Evolutionary conservation across 2,329 filamentous ascomycete species (phyloP).

Genomic region (Emydomyces testavorans): DNA sequence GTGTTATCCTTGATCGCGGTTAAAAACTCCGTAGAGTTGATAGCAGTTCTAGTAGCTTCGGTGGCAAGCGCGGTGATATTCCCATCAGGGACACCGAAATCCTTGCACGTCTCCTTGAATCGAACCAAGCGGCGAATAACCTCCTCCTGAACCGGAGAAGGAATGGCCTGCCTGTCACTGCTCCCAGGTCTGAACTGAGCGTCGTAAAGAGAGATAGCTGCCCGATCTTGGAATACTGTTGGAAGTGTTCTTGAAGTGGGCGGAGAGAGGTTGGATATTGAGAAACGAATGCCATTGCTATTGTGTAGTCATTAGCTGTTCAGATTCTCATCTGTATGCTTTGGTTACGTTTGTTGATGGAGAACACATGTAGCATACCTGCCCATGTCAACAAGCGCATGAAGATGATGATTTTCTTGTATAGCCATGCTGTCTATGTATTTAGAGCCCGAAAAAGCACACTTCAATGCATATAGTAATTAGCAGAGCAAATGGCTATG

Average conservation of each 20-base stretch:
- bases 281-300: slow-evolving; percentile 85
- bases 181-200: slow-evolving; percentile 46
- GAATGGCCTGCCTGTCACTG: slow-evolving; percentile 42
- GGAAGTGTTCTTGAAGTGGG: slow-evolving; percentile 59
- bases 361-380: slow-evolving; percentile 3
- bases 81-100: slow-evolving; percentile 51
- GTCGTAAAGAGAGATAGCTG: slow-evolving; percentile 76
- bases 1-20: slow-evolving; percentile 50
- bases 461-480: not conserved
- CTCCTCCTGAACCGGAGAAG: slow-evolving; percentile 47
- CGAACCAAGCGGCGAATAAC: slow-evolving; percentile 56
- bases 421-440: not conserved
- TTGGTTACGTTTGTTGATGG: not conserved
- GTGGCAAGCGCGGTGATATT: slow-evolving; percentile 72
- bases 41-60: slow-evolving; percentile 72
- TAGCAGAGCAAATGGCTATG: no score
- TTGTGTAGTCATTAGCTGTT: not conserved
- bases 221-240: slow-evolving; percentile 67
- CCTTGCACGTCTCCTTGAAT: slow-evolving; percentile 59
- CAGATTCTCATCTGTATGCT: not conserved
- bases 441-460: not conserved
- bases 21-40: slow-evolving; percentile 60
- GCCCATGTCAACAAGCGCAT: slow-evolving; percentile 10
- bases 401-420: slow-evolving; percentile 1
- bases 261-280: slow-evolving; percentile 68